These are phyloP conservation scores for Colletotrichum sp. DNA, from an alignment of 2,329 filamentous ascomycete genomes.

Conservation along the genomic window DNA sequence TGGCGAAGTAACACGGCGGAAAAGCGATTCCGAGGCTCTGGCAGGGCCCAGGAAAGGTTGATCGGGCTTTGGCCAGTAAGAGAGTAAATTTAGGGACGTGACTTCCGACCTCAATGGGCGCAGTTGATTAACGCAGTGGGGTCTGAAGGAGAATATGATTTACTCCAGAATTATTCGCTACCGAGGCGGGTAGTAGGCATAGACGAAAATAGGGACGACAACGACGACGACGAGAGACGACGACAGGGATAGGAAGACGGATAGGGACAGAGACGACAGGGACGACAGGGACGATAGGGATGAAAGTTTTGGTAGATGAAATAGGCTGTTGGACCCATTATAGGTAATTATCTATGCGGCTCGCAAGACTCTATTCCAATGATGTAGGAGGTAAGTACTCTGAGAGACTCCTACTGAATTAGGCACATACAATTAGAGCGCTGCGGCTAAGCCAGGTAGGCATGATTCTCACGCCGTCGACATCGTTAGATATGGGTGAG, in stretches of 20 bases:
- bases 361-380: background rate
- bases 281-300: background rate
- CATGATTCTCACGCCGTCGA: background rate
- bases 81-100: background rate
- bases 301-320: background rate
- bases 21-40: background rate
- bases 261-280: background rate
- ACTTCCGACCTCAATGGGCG: background rate
- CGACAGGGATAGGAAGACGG: too few species aligned
- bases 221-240: too few species aligned
- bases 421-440: background rate
- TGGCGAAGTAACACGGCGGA: background rate
- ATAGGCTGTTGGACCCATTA: accelerated
- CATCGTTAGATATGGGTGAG: background rate
- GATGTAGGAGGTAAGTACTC: background rate
- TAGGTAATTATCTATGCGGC: accelerated
- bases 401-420: background rate
- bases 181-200: background rate
- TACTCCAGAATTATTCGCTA: accelerated
- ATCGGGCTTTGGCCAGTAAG: background rate
- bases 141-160: accelerated
- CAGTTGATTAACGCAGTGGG: background rate
- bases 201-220: background rate
- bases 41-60: background rate
- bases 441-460: background rate